These are phyloP conservation scores for Sporormia fimetaria DNA, from an alignment of 495 filamentous ascomycete species.

Conservation along the genomic window DNA sequence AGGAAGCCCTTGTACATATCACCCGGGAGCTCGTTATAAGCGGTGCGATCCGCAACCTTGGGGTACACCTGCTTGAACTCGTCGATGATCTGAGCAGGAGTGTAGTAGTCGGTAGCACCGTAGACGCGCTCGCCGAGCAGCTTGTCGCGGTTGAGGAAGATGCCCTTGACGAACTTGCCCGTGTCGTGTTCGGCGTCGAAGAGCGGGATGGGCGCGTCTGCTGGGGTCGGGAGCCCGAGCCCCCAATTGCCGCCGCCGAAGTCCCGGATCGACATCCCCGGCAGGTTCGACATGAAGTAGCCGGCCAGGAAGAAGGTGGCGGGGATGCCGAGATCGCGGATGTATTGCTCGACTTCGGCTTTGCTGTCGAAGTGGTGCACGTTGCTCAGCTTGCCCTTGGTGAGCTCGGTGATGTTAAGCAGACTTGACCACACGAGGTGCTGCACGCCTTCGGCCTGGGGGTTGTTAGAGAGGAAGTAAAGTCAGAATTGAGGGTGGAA, in stretches of 20 bases:
- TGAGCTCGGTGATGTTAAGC: constrained; percentile 26
- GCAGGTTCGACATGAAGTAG: constrained; percentile 48
- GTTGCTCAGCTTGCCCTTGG: constrained; percentile 37
- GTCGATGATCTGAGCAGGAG: too few relatives aligned
- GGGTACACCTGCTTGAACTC: too few relatives aligned
- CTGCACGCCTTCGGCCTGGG: too few relatives aligned
- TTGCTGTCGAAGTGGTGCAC: constrained; percentile 55
- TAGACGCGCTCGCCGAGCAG: too few relatives aligned
- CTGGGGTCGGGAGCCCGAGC: constrained; percentile 33
- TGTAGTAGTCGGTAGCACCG: too few relatives aligned
- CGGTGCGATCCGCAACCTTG: too few relatives aligned
- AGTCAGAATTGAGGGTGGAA: too few relatives aligned
- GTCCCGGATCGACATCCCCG: constrained; percentile 16
- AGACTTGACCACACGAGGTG: constrained; percentile 35
- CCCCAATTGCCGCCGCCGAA: constrained; percentile 34
- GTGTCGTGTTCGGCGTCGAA: constrained; percentile 42
- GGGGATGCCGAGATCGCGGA: constrained; percentile 37
- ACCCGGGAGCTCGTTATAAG: too few relatives aligned
- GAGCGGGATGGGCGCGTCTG: constrained; percentile 39
- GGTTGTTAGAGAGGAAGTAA: too few relatives aligned
- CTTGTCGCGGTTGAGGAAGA: too few relatives aligned
- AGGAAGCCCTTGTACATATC: too few relatives aligned
- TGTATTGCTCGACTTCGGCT: constrained; percentile 48
- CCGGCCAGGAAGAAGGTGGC: constrained; percentile 48
- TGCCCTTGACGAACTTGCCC: constrained; percentile 49